Evolutionary conservation across 768 basidiomycete genomes (phyloP), one percentile per base, ranked within the genome.

Genomic region (Leccinum pellstonianum): DNA sequence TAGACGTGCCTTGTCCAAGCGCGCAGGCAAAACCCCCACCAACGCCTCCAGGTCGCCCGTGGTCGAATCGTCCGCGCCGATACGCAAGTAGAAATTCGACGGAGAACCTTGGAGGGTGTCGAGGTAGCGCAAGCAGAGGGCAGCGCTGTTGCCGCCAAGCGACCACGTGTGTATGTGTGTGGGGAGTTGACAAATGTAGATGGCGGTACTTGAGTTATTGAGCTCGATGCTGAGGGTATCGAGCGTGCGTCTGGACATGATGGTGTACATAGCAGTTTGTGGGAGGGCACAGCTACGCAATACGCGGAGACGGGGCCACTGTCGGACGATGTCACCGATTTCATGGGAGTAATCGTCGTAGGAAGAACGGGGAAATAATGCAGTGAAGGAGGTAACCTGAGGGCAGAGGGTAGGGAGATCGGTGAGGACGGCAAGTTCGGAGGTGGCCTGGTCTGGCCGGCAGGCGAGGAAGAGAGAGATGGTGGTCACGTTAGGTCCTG

Each of bases 31-130:
- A 23, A 59, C 48, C 1, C 25, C 37, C 6, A 68, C 25, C 7
- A 71, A 19, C 0, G 55, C 47, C 4, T 59, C 60, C 52, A 70
- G 55, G 19, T 71, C 70, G 1, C 50, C 52, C 1, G 50, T 48
- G 3, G 63, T 63, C 5, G 70, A 71, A 46, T 70, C 69, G 54
- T 71, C 68, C 3, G 69, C 68, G 31, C 70, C 70, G 15, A 71
- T 56, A 5, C 67, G 65, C 11, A 70, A 35, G 37, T 58, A 56
- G 21, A 69, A 71, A 17, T n/a, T 25, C 4, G 51, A 54, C 1
- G 69, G 70, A 9, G 64, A 60, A 1, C 60, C 64, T 21, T 58
- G 55, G 4, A 70, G 56, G 37, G 60, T 69, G 2, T 56, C 52
- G 11, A 71, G 62, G 49, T 71, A 71, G 2, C 63, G 66, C 4